Conservation (phyloP, 2,329 filamentous ascomycete species). For the Ascochyta koolunga region DNA sequence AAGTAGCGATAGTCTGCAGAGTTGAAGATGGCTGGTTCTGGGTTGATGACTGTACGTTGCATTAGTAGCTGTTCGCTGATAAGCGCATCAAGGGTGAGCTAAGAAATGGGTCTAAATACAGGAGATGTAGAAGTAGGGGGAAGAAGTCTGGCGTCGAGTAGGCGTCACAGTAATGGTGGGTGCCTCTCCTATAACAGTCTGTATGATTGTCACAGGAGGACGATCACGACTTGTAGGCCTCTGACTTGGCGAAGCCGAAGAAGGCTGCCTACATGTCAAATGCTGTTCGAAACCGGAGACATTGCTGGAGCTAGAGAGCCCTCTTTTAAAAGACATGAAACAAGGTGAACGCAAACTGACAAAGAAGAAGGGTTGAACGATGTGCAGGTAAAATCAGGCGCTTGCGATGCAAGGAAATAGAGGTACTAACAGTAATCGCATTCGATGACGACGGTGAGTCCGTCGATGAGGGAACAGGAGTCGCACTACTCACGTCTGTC, state of each 20-base stretch:
- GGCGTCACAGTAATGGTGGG: slow-evolving; percentile 23
- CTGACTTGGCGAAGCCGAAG: slow-evolving; percentile 41
- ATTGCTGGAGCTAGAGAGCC: not conserved
- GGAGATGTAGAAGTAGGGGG: slow-evolving; percentile 18
- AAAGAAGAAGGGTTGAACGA: slow-evolving; percentile 7
- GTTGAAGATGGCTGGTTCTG: slow-evolving; percentile 22
- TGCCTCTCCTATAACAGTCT: slow-evolving; percentile 33
- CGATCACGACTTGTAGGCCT: slow-evolving; percentile 27
- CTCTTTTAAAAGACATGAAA: not conserved
- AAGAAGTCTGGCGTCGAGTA: slow-evolving; percentile 7
- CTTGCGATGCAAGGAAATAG: slow-evolving; percentile 28
- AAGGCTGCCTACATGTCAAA: slow-evolving; percentile 46
- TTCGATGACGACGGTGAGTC: slow-evolving; percentile 22
- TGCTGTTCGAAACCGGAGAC: slow-evolving; percentile 15
- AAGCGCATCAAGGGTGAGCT: not conserved
- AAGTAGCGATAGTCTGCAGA: slow-evolving; percentile 17
- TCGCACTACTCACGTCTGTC: slow-evolving; percentile 34
- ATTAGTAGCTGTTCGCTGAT: not conserved
- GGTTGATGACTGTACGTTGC: not conserved
- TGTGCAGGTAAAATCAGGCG: slow-evolving; percentile 10
- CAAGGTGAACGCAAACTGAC: slow-evolving; percentile 1
- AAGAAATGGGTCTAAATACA: slow-evolving; percentile 26
- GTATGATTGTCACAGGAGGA: slow-evolving; percentile 33
- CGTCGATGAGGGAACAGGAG: slow-evolving; percentile 22
- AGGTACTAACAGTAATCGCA: slow-evolving; percentile 38